Conservation (phyloP, 257 asterid genomes). For the Lycium ferocissimum region DNA sequence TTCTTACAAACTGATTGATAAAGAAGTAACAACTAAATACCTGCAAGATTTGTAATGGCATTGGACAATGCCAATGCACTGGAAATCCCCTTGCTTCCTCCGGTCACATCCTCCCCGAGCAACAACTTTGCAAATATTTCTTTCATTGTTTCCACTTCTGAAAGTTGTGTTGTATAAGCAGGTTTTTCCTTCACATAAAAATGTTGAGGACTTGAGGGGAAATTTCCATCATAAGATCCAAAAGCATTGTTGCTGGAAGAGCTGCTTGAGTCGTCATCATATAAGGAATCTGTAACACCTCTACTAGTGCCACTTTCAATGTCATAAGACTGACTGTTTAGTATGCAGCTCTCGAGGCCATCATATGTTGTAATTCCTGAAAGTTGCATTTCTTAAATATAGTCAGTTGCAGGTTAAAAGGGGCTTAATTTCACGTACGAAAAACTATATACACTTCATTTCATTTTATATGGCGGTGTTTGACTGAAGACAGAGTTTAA, state of each 20-base stretch:
- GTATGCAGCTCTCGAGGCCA: conserved; percentile 88
- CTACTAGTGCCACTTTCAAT: conserved; percentile 68
- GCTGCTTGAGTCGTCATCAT: conserved; percentile 83
- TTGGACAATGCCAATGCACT: conserved; percentile 81
- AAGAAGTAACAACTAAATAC: conserved; percentile 39
- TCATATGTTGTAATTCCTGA: conserved; percentile 67
- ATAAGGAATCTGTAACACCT: conserved; percentile 66
- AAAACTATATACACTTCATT: neutral
- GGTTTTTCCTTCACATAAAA: conserved; percentile 43
- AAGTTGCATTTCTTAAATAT: neutral
- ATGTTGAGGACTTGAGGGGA: conserved; percentile 48
- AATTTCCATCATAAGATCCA: conserved; percentile 62
- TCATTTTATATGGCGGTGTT: too few relatives aligned
- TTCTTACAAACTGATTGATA: neutral
- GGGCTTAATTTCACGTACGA: neutral
- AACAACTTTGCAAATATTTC: conserved; percentile 79
- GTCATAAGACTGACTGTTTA: conserved; percentile 57
- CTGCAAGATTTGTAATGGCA: conserved; percentile 76
- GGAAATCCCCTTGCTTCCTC: conserved; percentile 73
- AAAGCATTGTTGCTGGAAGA: conserved; percentile 74
- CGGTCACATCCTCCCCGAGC: conserved; percentile 87
- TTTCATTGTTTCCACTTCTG: conserved; percentile 73
- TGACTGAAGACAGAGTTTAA: too few relatives aligned
- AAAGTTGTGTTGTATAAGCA: conserved; percentile 29
- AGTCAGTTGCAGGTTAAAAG: neutral